Percentiles rank a stretch among this genome's conserved stretches.
Conservation (phyloP, 2,329 filamentous ascomycete species). For the Dryadomyces quercus-mongolicae region DNA sequence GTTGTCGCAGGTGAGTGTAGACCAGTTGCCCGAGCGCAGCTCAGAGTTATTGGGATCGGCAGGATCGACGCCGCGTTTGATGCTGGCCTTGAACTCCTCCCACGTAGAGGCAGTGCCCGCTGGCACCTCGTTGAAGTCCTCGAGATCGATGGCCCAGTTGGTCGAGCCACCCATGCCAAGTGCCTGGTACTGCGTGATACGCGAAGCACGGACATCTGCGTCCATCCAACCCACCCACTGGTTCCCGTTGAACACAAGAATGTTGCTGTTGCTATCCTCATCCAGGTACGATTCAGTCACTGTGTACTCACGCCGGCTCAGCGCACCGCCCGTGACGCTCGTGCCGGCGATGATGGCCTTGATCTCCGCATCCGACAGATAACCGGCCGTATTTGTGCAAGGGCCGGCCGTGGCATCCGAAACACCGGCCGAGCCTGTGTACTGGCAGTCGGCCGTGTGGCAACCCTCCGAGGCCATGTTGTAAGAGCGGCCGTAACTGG, state of each 20-base stretch:
- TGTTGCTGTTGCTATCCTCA: slow-evolving; percentile 7
- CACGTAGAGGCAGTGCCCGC: not conserved
- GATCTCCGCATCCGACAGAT: slow-evolving; percentile 27
- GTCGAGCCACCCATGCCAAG: slow-evolving; percentile 12
- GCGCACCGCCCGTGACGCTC: not conserved
- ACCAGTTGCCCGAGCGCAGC: too few relatives aligned
- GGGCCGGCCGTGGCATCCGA: slow-evolving; percentile 19
- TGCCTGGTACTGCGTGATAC: slow-evolving; percentile 6
- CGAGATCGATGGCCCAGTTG: slow-evolving; percentile 16
- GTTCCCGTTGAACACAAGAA: slow-evolving; percentile 8
- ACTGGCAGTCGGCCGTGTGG: slow-evolving; percentile 19
- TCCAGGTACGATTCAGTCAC: slow-evolving; percentile 3
- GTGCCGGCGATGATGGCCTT: slow-evolving; percentile 1
- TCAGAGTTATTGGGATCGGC: too few relatives aligned
- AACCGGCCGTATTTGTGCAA: slow-evolving; percentile 25
- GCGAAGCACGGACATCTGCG: slow-evolving; percentile 7
- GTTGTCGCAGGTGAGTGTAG: too few relatives aligned
- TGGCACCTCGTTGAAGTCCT: not conserved
- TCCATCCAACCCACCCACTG: slow-evolving; percentile 14
- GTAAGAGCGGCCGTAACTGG: slow-evolving; percentile 23
- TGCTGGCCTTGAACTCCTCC: not conserved
- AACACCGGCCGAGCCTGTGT: slow-evolving; percentile 13
- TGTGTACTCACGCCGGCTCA: too few relatives aligned
- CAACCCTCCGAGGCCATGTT: slow-evolving; percentile 19
- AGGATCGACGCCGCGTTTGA: not conserved